These are phyloP conservation scores for Eucalyptus paniculata DNA, from an alignment of 345 rosid genomes.

Conservation along the genomic window DNA sequence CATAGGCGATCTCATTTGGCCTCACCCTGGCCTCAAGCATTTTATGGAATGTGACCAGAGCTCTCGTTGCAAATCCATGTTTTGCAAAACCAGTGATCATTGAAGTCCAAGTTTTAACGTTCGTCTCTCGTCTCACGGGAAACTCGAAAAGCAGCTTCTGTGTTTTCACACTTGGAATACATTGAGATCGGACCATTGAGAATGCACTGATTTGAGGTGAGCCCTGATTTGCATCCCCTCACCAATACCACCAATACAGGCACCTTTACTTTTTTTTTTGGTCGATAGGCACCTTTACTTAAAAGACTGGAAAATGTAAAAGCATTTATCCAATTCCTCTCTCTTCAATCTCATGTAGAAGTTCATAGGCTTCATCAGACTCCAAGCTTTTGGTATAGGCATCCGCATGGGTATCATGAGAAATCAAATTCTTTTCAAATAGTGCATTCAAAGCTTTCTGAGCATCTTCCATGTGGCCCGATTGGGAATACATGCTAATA, in stretches of 20 bases:
- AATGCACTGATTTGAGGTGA: constrained; percentile 16
- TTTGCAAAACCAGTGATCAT: constrained; percentile 71
- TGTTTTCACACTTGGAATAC: constrained; percentile 55
- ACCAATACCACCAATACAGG: constrained; percentile 42
- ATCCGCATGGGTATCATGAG: constrained; percentile 42
- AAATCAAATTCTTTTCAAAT: constrained; percentile 49
- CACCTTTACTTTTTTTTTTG: constrained; percentile 23
- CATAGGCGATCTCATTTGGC: constrained; percentile 50
- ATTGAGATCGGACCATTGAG: constrained; percentile 56
- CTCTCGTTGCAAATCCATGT: constrained; percentile 55
- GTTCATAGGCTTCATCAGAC: constrained; percentile 28
- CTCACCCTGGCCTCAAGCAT: constrained; percentile 34
- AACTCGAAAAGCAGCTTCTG: constrained; percentile 39
- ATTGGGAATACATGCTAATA: background rate
- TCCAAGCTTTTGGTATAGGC: constrained; percentile 36
- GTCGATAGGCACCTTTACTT: constrained; percentile 35
- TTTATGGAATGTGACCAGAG: constrained; percentile 39
- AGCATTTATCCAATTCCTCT: constrained; percentile 28
- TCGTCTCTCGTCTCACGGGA: constrained; percentile 23
- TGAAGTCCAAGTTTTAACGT: constrained; percentile 69
- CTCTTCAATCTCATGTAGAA: constrained; percentile 27
- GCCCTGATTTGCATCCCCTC: constrained; percentile 60
- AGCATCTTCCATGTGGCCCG: background rate
- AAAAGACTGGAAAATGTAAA: constrained; percentile 60
- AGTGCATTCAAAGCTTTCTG: background rate